Evolutionary conservation across 805 yeast species (phyloP), one percentile per base, ranked within the genome.

Genomic region (Yarrowia yakushimensis): DNA sequence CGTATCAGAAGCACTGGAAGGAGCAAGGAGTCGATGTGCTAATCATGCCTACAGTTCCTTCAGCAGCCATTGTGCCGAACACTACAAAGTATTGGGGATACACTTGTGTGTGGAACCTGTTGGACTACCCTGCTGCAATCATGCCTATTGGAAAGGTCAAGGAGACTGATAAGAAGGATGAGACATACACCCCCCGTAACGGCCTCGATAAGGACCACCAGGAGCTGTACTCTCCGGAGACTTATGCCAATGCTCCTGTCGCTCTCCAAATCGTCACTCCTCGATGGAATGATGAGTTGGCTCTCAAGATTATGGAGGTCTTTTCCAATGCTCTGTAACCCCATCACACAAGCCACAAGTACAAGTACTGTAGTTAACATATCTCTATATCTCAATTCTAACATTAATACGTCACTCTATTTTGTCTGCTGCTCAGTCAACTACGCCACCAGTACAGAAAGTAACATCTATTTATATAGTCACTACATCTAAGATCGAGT

Each of bases 181-280:
- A 55, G 63, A 15, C 18, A 4, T 52, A 63, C 42, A 25, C 33
- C 13, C 37, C 60, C 36, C 13, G 41, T 3, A 63, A 65, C 27
- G 64, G 62, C 18, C 65, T 66, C 20, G 69, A 62, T 17, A 62
- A 65, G 37, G 67, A 69, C 71, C 33, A 50, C 22, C 63, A 63
- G 66, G 67, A 64, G 22, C 63, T 76, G 37, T 83, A 83, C 72
- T 76, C 81, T 62, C 78, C 84, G 7, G 80, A 78, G 61, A 72
- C 76, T 45, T 74, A 72, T 60, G 75, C 77, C 63, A 82, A 82
- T 3, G 82, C 82, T 67, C 86, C 88, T 0, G 82, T 85, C 3
- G 76, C 79, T 3, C 66, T 84, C 8, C 90, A 85, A 69, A 65
- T 85, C 23, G 78, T 83, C 17, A 79, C 85, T 25, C 76, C 80